phyloP scores from a whole-genome alignment of 2,329 filamentous ascomycete genomes.

The Plenodomus lindquistii region DNA sequence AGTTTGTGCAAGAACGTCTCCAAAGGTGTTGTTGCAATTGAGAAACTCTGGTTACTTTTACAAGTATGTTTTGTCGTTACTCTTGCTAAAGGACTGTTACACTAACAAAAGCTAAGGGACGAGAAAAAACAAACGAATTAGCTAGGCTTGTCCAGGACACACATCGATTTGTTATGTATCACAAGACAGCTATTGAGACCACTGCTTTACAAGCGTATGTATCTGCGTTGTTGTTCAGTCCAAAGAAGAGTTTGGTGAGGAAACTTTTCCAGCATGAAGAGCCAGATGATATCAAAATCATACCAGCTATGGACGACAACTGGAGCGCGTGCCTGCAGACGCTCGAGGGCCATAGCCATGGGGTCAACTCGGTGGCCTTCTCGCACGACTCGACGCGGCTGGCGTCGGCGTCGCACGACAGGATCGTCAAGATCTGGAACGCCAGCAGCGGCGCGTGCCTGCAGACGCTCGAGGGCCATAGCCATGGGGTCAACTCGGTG shows the following conservation, averaged over 20 bases:
- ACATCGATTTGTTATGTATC: too few relatives aligned
- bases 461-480: constrained; percentile 29
- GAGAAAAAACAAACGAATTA: not conserved
- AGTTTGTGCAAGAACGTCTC: constrained; percentile 9
- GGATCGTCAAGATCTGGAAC: constrained; percentile 11
- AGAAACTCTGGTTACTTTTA: constrained; percentile 5
- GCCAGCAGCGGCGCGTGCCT: constrained; percentile 12
- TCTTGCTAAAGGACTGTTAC: too few relatives aligned
- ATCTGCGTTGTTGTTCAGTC: constrained; percentile 21
- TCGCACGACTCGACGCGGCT: constrained; percentile 17
- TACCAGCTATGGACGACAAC: constrained; percentile 6
- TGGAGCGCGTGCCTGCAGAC: constrained; percentile 20
- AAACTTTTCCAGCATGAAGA: constrained; percentile 19
- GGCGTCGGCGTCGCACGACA: constrained; percentile 7
- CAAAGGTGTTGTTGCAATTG: constrained; percentile 8
- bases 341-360: constrained; percentile 22
- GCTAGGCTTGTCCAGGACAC: too few relatives aligned
- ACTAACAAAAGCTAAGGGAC: not conserved
- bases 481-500: constrained; percentile 13
- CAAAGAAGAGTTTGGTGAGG: constrained; percentile 17
- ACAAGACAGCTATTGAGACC: too few relatives aligned
- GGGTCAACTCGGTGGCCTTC: constrained; percentile 25
- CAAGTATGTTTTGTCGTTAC: not conserved
- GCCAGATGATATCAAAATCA: constrained; percentile 13
- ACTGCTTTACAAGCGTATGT: too few relatives aligned